These are phyloP conservation scores for Acacia melanoxylon DNA, from an alignment of 306 rosid genomes.

Conservation along the genomic window DNA sequence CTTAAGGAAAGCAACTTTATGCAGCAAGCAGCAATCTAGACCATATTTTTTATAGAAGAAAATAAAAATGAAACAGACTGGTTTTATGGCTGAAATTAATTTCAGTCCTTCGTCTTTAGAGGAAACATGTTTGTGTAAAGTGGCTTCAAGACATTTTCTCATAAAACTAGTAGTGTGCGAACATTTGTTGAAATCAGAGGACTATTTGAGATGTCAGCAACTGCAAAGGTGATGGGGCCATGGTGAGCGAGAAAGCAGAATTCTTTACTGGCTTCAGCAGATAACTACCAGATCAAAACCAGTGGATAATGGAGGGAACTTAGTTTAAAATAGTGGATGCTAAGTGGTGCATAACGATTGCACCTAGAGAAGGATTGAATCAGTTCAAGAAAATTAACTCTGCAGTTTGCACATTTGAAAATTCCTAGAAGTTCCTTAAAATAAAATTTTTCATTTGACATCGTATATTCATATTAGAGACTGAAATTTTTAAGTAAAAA, in stretches of 20 bases:
- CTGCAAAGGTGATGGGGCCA: neutral
- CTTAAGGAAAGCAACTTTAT: neutral
- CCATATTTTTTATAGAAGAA: neutral
- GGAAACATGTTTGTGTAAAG: neutral
- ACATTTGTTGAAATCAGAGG: neutral
- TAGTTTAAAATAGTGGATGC: neutral
- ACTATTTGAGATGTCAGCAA: conserved; percentile 7
- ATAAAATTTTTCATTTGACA: conserved; percentile 2
- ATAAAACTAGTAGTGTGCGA: neutral
- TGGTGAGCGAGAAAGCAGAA: neutral
- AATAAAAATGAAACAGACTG: neutral
- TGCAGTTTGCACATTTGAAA: neutral
- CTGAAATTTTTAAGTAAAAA: neutral
- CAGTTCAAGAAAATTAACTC: neutral
- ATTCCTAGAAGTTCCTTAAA: neutral
- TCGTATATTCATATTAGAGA: neutral
- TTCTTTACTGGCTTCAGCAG: neutral
- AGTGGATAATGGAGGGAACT: neutral
- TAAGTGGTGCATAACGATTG: neutral
- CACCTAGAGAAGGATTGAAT: conserved; percentile 5
- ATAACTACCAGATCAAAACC: neutral
- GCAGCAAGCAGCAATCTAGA: neutral
- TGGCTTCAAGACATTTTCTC: neutral
- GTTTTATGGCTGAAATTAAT: neutral
- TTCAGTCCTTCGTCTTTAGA: neutral